These are phyloP conservation scores for Histomonas meleagridis DNA, from an alignment of 208 protist species.

Conservation along the genomic window DNA sequence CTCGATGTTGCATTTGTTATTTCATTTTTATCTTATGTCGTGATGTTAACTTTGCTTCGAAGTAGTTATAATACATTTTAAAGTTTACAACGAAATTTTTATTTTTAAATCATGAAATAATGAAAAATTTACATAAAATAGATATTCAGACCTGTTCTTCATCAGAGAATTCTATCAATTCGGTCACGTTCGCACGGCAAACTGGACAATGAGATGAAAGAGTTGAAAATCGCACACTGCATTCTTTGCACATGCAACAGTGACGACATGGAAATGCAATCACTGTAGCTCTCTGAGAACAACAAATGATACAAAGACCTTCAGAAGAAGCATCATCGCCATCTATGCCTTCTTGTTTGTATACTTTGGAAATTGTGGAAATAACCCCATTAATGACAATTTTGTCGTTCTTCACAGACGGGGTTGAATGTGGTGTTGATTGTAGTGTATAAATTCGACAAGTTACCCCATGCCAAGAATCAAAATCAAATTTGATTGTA, in stretches of 20 bases:
- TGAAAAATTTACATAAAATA: no score
- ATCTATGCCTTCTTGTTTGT: background rate
- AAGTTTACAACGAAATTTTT: no score
- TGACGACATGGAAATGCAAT: slow-evolving; percentile 25
- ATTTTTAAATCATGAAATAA: no score
- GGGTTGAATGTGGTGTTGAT: background rate
- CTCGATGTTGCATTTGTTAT: no score
- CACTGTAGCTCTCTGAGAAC: background rate
- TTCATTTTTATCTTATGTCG: no score
- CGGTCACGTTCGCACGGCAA: background rate
- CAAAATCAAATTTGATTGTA: slow-evolving; percentile 24
- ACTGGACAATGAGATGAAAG: background rate
- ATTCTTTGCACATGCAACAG: slow-evolving; percentile 26
- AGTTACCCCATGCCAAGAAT: background rate
- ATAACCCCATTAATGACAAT: slow-evolving; percentile 18
- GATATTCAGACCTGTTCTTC: no score
- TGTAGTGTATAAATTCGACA: background rate
- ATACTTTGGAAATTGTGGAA: background rate
- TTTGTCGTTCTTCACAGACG: background rate
- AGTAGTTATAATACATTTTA: no score
- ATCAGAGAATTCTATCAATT: background rate
- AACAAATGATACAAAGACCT: background rate
- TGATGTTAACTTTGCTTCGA: no score
- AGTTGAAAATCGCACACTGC: background rate
- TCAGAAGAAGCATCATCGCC: background rate